Evolutionary conservation across 495 filamentous ascomycete genomes (phyloP).

Genomic region (Neurospora sp.): DNA sequence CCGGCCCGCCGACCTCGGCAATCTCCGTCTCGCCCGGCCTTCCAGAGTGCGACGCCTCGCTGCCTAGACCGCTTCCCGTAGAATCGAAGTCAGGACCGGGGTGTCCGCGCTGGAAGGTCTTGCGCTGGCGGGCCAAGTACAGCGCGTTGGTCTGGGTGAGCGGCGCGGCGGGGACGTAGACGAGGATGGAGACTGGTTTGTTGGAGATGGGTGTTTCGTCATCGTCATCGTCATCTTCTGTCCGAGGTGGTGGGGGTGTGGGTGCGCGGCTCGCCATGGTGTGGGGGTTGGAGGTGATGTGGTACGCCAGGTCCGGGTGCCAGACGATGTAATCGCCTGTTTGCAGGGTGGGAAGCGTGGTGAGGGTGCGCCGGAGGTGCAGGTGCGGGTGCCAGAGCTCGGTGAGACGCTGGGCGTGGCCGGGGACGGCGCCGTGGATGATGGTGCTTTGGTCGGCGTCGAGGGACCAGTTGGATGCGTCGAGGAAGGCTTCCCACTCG

Average conservation of each 20-base stretch:
- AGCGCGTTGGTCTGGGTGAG: constrained; percentile 68
- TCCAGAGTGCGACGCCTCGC: constrained; percentile 33
- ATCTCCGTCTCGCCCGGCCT: constrained; percentile 37
- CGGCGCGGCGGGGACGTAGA: constrained; percentile 80
- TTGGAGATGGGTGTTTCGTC: background rate
- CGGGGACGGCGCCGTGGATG: constrained; percentile 74
- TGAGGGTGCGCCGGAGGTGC: constrained; percentile 60
- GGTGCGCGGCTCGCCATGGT: constrained; percentile 25
- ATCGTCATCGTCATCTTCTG: background rate
- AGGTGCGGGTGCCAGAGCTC: constrained; percentile 71
- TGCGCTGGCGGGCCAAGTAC: constrained; percentile 68
- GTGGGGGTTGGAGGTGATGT: constrained; percentile 36
- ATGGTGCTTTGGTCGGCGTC: constrained; percentile 39
- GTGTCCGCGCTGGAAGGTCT: constrained; percentile 54
- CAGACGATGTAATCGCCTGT: constrained; percentile 87
- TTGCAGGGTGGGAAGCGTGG: constrained; percentile 63
- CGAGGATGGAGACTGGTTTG: constrained; percentile 28
- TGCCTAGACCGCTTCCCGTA: constrained; percentile 36
- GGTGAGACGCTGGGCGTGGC: constrained; percentile 71
- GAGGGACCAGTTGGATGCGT: constrained; percentile 47
- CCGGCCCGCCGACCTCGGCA: constrained; percentile 34
- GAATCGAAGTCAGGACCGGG: constrained; percentile 63
- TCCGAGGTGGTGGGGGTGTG: constrained; percentile 16
- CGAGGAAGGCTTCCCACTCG: constrained; percentile 41
- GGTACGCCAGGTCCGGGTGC: constrained; percentile 66